These are phyloP conservation scores for Crotalaria pallida DNA, from an alignment of 306 rosid species.

Conservation along the genomic window DNA sequence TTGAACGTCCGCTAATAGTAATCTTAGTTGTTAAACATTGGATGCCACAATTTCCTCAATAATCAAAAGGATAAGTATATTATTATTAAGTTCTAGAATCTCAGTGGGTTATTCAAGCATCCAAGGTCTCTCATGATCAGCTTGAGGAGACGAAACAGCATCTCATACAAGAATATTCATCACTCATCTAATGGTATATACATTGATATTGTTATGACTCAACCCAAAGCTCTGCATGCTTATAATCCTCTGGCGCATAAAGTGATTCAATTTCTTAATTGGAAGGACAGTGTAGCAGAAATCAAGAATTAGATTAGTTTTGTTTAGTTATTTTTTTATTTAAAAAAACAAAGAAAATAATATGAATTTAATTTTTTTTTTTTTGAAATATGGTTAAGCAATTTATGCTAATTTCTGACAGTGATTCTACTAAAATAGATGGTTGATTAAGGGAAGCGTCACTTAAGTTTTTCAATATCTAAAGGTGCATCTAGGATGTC, in stretches of 20 bases:
- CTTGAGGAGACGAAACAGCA: conserved; percentile 32
- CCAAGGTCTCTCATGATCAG: conserved; percentile 34
- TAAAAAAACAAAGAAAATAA: not conserved
- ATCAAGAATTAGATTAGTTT: not conserved
- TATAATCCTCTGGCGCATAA: not conserved
- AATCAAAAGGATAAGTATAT: conserved; percentile 18
- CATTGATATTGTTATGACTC: conserved; percentile 11
- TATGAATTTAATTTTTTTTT: not conserved
- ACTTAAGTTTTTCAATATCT: not conserved
- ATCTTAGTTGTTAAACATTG: conserved; percentile 11
- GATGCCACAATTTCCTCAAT: conserved; percentile 11
- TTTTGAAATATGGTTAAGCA: not conserved
- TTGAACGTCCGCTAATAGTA: too few species aligned
- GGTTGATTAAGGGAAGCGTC: not conserved
- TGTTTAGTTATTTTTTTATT: too few species aligned
- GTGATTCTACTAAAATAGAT: not conserved
- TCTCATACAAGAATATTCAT: conserved; percentile 33
- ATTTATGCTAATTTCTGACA: not conserved
- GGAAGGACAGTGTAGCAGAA: not conserved
- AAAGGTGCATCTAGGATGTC: not conserved
- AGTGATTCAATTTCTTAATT: conserved; percentile 11
- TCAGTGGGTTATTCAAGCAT: conserved; percentile 17
- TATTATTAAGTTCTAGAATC: conserved; percentile 29
- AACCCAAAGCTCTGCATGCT: conserved; percentile 1
- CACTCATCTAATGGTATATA: conserved; percentile 2